Percentiles rank a stretch among this genome's conserved stretches.
These are phyloP conservation scores for Limnanthes douglasii DNA, from an alignment of 345 rosid species.

Conservation along the genomic window DNA sequence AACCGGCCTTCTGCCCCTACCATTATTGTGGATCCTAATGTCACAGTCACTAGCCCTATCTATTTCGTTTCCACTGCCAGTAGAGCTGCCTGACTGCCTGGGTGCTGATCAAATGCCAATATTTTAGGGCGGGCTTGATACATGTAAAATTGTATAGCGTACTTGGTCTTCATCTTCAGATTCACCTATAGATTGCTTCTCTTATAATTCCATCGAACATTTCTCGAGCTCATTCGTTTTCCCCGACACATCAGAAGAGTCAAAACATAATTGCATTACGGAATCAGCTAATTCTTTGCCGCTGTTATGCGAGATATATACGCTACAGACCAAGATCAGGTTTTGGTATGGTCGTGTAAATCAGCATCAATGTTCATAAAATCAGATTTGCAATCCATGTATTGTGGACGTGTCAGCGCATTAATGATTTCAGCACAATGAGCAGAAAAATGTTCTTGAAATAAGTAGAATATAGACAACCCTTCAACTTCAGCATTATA, in stretches of 20 bases:
- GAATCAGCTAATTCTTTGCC: conserved; percentile 41
- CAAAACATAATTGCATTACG: conserved; percentile 49
- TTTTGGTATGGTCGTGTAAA: conserved; percentile 24
- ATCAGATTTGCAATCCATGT: conserved; percentile 67
- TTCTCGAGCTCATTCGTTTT: too few species aligned
- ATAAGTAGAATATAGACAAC: conserved; percentile 75
- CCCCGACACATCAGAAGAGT: conserved; percentile 63
- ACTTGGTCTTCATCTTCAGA: conserved; percentile 21
- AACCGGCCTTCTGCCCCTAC: conserved; percentile 34
- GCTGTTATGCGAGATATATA: conserved; percentile 64
- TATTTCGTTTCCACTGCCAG: conserved; percentile 71
- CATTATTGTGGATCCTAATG: conserved; percentile 37
- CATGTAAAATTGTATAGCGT: conserved; percentile 22
- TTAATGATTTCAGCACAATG: conserved; percentile 59
- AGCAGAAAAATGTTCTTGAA: conserved; percentile 68
- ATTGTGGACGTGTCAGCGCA: conserved; percentile 59
- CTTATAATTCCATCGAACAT: too few species aligned
- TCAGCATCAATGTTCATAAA: conserved; percentile 59
- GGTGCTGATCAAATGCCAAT: conserved; percentile 32
- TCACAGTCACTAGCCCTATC: conserved; percentile 53
- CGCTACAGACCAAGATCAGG: conserved; percentile 65
- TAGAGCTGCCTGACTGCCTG: conserved; percentile 56
- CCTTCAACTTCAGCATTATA: conserved; percentile 71
- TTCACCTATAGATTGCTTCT: conserved; percentile 19
- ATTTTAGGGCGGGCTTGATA: conserved; percentile 21